These are phyloP conservation scores for Lyophyllum shimeji DNA, from an alignment of 768 basidiomycete genomes.

Conservation along the genomic window DNA sequence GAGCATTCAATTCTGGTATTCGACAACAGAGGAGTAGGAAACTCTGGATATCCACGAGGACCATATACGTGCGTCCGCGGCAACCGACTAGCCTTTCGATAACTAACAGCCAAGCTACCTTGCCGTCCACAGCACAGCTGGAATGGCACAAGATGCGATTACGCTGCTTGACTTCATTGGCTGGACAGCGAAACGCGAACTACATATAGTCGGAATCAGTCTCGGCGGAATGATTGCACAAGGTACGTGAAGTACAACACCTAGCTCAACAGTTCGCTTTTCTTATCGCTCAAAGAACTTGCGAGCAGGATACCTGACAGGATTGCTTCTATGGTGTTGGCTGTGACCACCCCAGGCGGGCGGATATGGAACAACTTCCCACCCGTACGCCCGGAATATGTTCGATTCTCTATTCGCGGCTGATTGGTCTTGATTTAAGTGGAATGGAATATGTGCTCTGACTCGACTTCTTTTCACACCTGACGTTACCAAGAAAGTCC, in stretches of 20 bases:
- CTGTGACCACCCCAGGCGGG: conserved; percentile 72
- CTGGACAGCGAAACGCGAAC: conserved; percentile 60
- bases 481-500: conserved; percentile 48
- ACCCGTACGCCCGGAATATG: conserved; percentile 42
- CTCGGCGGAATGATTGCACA: conserved; percentile 87
- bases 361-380: conserved; percentile 57
- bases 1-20: conserved; percentile 70
- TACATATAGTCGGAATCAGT: conserved; percentile 75
- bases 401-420: not conserved
- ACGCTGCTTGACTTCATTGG: conserved; percentile 67
- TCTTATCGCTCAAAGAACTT: not conserved
- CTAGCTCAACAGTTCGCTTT: not conserved
- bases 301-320: conserved; percentile 42
- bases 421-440: conserved; percentile 26
- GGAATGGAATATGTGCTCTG: conserved; percentile 36
- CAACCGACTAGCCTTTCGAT: not conserved
- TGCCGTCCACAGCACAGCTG: conserved; percentile 52
- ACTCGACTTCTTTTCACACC: conserved; percentile 38
- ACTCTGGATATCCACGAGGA: conserved; percentile 67
- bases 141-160: conserved; percentile 76
- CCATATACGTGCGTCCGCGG: conserved; percentile 70
- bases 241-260: conserved; percentile 35
- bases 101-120: not conserved
- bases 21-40: conserved; percentile 84
- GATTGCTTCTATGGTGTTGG: conserved; percentile 63